Base-by-base conservation (phyloP, 2,329 filamentous ascomycete genomes). In the Periconia sp. region DNA sequence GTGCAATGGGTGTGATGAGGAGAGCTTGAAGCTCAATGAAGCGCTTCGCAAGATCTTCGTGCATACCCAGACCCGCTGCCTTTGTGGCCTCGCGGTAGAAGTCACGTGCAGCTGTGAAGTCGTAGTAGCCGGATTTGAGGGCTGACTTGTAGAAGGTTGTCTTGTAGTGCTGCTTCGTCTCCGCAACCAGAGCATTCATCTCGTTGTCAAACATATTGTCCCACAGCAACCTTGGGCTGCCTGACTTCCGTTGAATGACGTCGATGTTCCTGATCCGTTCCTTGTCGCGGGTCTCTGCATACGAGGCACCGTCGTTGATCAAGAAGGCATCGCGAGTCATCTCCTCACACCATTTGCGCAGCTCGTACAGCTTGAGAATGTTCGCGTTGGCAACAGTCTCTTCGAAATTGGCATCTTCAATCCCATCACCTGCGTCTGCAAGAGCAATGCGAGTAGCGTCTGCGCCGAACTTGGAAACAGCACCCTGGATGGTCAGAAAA, bases 361-460 rank as follows among this genome's bases (percentile, higher is more conserved):
- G 78, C 64, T 83, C 86, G 63, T 84, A 92, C 38, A 97, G 81
- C 62, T 91, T 86, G 50, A 97, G 79, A 61, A 96, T 95, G 65
- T 86, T 92, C 68, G 86, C 89, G 73, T 97, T 94, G 28, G 94
- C 94, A 26, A 96, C 91, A 41, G 87, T 84, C 75, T 99, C 94
- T 64, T 96, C 94, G 55, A 99, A 95, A 78, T 99, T 99, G 60
- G 92, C 92, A 71, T 99, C 94, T 52, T 90, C 87, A 50, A 96
- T 91, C 52, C 88, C 89, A 64, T 99, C 94, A 59, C 94, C 94
- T 10, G 91, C 91, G 70, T 99, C 94, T 13, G 92, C 92, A 51
- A 99, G 84, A 3, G 92, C 91, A 60, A 97, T 88, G 66, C 92
- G 84, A 30, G 88, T 87, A 10, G 94, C 94, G 69, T 97, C 94